Evolutionary conservation across 2,329 filamentous ascomycete genomes (phyloP).

Genomic region (Diaporthe amygdali): DNA sequence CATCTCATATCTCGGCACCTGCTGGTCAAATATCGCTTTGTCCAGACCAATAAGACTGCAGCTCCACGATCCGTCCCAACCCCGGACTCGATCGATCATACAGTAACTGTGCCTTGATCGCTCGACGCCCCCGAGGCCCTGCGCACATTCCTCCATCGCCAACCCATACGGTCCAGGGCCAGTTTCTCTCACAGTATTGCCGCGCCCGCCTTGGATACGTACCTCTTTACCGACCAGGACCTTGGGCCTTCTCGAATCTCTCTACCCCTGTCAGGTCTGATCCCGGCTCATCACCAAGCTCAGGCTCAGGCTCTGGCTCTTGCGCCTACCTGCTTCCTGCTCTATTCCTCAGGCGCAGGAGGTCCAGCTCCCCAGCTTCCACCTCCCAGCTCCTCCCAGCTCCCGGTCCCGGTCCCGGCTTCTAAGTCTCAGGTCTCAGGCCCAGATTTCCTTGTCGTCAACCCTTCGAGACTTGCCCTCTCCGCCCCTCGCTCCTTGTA

Average conservation of each 20-base stretch:
- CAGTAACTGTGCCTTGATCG: constrained; percentile 21
- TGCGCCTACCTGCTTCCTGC: too few species aligned
- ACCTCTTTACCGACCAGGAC: constrained; percentile 19
- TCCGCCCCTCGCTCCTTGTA: constrained; percentile 19
- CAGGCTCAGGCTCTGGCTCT: constrained; percentile 10
- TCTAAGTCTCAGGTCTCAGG: constrained; percentile 20
- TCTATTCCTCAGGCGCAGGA: constrained; percentile 11
- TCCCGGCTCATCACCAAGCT: constrained; percentile 8
- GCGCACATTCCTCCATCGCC: constrained; percentile 15
- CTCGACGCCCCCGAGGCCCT: constrained; percentile 9
- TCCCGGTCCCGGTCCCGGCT: constrained; percentile 20
- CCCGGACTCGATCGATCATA: constrained; percentile 15
- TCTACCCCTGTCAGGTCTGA: constrained; percentile 23
- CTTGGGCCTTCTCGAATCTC: constrained; percentile 19
- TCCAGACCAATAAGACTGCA: constrained; percentile 18
- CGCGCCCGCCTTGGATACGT: constrained; percentile 17
- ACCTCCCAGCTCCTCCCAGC: constrained; percentile 9
- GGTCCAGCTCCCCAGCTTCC: constrained; percentile 20
- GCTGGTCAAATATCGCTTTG: constrained; percentile 20
- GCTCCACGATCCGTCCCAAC: constrained; percentile 17
- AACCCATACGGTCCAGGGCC: constrained; percentile 12
- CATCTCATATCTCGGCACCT: constrained; percentile 16
- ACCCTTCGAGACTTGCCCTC: constrained; percentile 7
- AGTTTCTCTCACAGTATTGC: constrained; percentile 18
- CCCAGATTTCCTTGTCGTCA: constrained; percentile 23